Percentiles rank a stretch among this genome's conserved stretches.
These are phyloP conservation scores for Pestalotiopsis sp. DNA, from an alignment of 2,329 filamentous ascomycete species.

Conservation along the genomic window DNA sequence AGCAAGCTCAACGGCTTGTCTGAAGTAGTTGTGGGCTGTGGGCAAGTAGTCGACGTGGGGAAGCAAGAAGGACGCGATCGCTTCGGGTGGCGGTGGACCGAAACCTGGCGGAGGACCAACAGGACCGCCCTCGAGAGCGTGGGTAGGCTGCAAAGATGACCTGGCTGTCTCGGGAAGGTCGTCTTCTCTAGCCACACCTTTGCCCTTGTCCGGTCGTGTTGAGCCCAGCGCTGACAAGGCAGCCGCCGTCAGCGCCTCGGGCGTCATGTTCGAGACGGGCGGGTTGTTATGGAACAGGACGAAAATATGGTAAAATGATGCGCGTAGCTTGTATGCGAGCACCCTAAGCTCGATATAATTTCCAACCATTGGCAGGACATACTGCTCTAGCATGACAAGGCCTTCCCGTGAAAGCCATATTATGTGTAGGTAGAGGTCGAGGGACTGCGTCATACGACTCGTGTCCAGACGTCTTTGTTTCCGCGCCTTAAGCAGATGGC, in stretches of 20 bases:
- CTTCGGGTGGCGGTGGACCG: constrained; percentile 36
- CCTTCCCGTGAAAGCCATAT: constrained; percentile 95
- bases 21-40: constrained; percentile 79
- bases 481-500: constrained; percentile 80
- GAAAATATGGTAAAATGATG: constrained; percentile 95
- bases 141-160: constrained; percentile 49
- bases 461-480: constrained; percentile 82
- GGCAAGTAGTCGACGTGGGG: constrained; percentile 81
- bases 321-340: constrained; percentile 86
- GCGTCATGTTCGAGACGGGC: constrained; percentile 64
- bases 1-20: constrained; percentile 74
- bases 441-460: constrained; percentile 75
- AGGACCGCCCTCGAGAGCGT: constrained; percentile 59
- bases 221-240: constrained; percentile 33
- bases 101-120: constrained; percentile 61
- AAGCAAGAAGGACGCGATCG: constrained; percentile 74
- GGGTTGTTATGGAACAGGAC: constrained; percentile 95
- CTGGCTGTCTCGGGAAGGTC: constrained; percentile 45
- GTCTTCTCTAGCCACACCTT: constrained; percentile 48
- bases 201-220: constrained; percentile 48
- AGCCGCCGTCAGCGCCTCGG: constrained; percentile 42
- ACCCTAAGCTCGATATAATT: constrained; percentile 84
- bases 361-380: constrained; percentile 82
- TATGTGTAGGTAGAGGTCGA: constrained; percentile 85
- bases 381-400: constrained; percentile 82